Evolutionary conservation across 2,329 filamentous ascomycete species (phyloP).

Genomic region (Xylariaceae sp.): DNA sequence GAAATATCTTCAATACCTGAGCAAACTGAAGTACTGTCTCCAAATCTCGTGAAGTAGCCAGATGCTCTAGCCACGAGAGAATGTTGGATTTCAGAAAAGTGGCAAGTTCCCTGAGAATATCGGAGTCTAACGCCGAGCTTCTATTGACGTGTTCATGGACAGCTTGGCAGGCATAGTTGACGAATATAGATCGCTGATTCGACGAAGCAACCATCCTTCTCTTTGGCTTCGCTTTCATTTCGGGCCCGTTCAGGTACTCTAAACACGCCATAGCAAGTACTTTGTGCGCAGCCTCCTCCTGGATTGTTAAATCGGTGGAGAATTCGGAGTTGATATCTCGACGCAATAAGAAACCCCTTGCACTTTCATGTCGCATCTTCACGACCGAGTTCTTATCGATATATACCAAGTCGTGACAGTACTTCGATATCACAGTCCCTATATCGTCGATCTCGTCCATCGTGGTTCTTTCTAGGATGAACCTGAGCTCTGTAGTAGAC

Average conservation of each 20-base stretch:
- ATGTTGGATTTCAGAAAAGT: conserved; percentile 39
- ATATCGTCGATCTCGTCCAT: conserved; percentile 38
- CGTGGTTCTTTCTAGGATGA: conserved; percentile 32
- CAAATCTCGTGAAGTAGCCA: not conserved
- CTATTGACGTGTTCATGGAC: conserved; percentile 41
- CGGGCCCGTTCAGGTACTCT: conserved; percentile 34
- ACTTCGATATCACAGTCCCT: conserved; percentile 30
- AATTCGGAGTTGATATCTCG: conserved; percentile 35
- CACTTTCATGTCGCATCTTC: conserved; percentile 44
- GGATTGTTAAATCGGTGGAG: conserved; percentile 22
- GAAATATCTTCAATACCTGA: conserved; percentile 3
- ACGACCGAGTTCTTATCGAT: conserved; percentile 35
- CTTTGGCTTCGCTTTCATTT: conserved; percentile 3
- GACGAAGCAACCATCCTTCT: not conserved
- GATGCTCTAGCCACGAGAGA: conserved; percentile 41
- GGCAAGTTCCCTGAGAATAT: conserved; percentile 30
- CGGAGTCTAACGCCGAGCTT: conserved; percentile 24
- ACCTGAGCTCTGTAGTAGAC: conserved; percentile 38
- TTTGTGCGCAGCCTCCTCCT: conserved; percentile 34
- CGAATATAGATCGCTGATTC: conserved; percentile 1
- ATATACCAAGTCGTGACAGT: conserved; percentile 43
- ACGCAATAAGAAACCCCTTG: conserved; percentile 37
- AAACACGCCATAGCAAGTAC: conserved; percentile 41
- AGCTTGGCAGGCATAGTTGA: conserved; percentile 35
- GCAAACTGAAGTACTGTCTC: conserved; percentile 2